phyloP scores from a whole-genome alignment of 306 rosid species.

The Dicorynia guianensis region DNA sequence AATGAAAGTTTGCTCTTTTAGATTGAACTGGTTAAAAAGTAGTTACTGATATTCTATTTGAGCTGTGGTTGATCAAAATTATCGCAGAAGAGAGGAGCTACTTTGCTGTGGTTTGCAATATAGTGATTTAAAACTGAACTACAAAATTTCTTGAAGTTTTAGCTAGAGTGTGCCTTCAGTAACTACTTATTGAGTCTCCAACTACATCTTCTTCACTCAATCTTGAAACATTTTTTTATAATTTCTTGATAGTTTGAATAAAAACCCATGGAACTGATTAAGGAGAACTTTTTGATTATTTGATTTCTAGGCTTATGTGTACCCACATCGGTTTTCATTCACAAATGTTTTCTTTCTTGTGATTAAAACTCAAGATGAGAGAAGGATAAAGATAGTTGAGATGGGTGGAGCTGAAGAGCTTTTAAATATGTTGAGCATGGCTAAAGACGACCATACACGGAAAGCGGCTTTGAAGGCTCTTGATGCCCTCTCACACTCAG shows the following conservation, averaged over 20 bases:
- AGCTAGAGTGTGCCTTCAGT: neutral
- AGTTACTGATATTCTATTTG: conserved; percentile 10
- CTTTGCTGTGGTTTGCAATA: neutral
- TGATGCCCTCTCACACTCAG: conserved; percentile 75
- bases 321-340: conserved; percentile 19
- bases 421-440: conserved; percentile 76
- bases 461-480: conserved; percentile 88
- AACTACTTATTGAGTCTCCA: conserved; percentile 4
- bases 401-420: conserved; percentile 79
- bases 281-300: conserved; percentile 19
- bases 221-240: conserved; percentile 4
- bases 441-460: conserved; percentile 89
- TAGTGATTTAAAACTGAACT: conserved; percentile 15
- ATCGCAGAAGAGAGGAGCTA: neutral
- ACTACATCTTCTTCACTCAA: neutral
- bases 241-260: conserved; percentile 21
- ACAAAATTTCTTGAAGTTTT: neutral
- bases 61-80: neutral
- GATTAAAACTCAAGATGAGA: conserved; percentile 59
- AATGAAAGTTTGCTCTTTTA: neutral
- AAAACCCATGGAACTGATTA: conserved; percentile 20
- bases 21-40: conserved; percentile 21
- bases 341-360: conserved; percentile 26
- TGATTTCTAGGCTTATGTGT: conserved; percentile 30
- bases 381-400: conserved; percentile 83